Conservation (phyloP, 257 asterid genomes). For the Scutellaria barbata region DNA sequence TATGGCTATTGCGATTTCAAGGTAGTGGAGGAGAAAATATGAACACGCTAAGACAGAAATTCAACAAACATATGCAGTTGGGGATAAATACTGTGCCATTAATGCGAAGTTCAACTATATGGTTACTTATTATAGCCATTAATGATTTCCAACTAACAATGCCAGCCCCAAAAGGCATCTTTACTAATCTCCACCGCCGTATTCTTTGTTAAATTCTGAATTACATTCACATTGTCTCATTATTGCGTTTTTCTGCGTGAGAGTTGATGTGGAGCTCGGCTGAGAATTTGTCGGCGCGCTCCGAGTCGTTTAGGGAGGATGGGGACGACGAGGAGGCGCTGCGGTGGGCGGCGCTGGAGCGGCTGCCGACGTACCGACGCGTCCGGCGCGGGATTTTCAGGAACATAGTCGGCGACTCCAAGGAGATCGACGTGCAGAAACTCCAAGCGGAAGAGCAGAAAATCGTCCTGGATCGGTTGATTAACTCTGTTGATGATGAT, state of each 20-base stretch:
- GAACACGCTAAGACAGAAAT: conserved; percentile 11
- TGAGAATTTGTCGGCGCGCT: conserved; percentile 80
- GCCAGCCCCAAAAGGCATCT: conserved; percentile 48
- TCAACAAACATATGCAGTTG: conserved; percentile 41
- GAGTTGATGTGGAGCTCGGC: conserved; percentile 82
- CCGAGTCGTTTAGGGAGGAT: conserved; percentile 87
- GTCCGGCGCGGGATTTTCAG: conserved; percentile 81
- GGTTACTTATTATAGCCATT: conserved; percentile 33
- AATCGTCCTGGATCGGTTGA: conserved; percentile 72
- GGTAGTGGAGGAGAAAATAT: not conserved
- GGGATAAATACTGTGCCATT: conserved; percentile 24
- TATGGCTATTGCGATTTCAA: not conserved
- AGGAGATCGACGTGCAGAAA: conserved; percentile 72
- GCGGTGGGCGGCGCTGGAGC: conserved; percentile 97
- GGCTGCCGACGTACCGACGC: conserved; percentile 89
- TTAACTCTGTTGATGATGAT: conserved; percentile 69
- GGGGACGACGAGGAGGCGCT: conserved; percentile 96
- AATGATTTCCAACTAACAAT: conserved; percentile 52
- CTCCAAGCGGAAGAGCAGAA: conserved; percentile 63
- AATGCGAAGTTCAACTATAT: conserved; percentile 43
- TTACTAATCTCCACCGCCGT: conserved; percentile 43
- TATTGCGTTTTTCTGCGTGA: not conserved
- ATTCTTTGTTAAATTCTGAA: conserved; percentile 11
- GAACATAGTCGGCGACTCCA: conserved; percentile 69
- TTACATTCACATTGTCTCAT: not conserved